These are phyloP conservation scores for Epichloe uncinata DNA, from an alignment of 2,329 filamentous ascomycete species.

Conservation along the genomic window DNA sequence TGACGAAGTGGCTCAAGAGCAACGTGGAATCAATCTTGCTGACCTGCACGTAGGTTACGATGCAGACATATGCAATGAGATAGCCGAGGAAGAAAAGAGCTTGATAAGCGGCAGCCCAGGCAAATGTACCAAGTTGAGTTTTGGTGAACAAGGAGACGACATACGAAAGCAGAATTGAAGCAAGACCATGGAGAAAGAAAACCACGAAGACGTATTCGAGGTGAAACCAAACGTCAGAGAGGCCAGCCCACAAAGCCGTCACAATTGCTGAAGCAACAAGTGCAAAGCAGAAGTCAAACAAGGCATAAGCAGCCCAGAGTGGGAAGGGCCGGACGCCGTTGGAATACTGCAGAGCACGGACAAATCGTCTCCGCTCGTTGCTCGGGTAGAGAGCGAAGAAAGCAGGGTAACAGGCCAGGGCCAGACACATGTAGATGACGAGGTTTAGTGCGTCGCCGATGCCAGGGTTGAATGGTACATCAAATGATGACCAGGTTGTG, in stretches of 20 bases:
- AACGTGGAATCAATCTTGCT: constrained; percentile 55
- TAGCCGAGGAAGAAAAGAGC: constrained; percentile 59
- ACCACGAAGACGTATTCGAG: constrained; percentile 72
- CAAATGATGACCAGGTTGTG: constrained; percentile 62
- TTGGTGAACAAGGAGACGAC: constrained; percentile 66
- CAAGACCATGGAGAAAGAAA: constrained; percentile 67
- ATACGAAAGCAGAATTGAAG: constrained; percentile 65
- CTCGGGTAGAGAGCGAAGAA: constrained; percentile 86
- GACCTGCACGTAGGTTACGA: constrained; percentile 61
- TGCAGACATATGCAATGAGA: constrained; percentile 56
- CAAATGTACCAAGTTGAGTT: constrained; percentile 74
- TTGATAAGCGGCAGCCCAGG: constrained; percentile 66
- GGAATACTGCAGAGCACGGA: constrained; percentile 78
- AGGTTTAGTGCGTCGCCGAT: constrained; percentile 66
- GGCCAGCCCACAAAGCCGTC: constrained; percentile 53
- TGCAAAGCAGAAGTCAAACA: constrained; percentile 69
- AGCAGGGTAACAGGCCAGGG: constrained; percentile 64
- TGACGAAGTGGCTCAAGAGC: constrained; percentile 58
- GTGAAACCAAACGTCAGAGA: constrained; percentile 59
- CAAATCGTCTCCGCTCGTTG: constrained; percentile 64
- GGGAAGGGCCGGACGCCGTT: constrained; percentile 76
- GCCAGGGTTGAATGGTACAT: constrained; percentile 54
- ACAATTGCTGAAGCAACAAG: constrained; percentile 50
- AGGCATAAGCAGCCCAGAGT: constrained; percentile 71
- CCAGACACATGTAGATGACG: constrained; percentile 69